phyloP scores from a whole-genome alignment of 208 protist species.

The Leishmania tropica region DNA sequence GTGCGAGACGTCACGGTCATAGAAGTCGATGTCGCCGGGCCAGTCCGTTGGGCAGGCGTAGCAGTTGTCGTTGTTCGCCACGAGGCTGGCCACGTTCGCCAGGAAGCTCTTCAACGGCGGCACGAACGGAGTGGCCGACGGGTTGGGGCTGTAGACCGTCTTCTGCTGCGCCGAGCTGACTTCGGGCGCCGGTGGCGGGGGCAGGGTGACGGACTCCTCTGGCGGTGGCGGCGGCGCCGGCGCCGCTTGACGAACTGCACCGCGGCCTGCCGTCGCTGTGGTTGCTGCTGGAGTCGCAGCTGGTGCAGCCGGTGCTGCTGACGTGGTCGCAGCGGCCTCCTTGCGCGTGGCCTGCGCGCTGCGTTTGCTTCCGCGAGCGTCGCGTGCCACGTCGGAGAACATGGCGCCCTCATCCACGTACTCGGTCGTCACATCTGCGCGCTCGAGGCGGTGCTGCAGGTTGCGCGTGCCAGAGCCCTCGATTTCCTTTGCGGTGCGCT shows the following conservation, averaged over 20 bases:
- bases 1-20: constrained; percentile 70
- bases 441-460: constrained; percentile 76
- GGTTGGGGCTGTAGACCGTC: constrained; percentile 55
- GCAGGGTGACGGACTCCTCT: constrained; percentile 15
- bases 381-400: constrained; percentile 74
- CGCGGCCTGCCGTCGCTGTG: constrained; percentile 5
- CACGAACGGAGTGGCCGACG: constrained; percentile 48
- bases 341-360: constrained; percentile 16
- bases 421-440: constrained; percentile 47
- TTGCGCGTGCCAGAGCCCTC: constrained; percentile 60
- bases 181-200: constrained; percentile 21
- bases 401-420: constrained; percentile 76
- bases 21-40: constrained; percentile 62
- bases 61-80: constrained; percentile 52
- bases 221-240: constrained; percentile 6
- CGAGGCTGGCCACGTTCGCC: constrained; percentile 46
- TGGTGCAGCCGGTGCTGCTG: constrained; percentile 23
- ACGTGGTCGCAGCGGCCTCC: constrained; percentile 7
- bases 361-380: constrained; percentile 19
- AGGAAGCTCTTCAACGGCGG: constrained; percentile 55
- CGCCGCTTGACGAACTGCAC: constrained; percentile 19
- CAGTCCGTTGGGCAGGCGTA: constrained; percentile 48
- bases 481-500: constrained; percentile 79
- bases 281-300: constrained; percentile 13
- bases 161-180: constrained; percentile 27